Base-by-base conservation (phyloP, 2,329 filamentous ascomycete genomes). In the Acephala macrosclerotiorum region DNA sequence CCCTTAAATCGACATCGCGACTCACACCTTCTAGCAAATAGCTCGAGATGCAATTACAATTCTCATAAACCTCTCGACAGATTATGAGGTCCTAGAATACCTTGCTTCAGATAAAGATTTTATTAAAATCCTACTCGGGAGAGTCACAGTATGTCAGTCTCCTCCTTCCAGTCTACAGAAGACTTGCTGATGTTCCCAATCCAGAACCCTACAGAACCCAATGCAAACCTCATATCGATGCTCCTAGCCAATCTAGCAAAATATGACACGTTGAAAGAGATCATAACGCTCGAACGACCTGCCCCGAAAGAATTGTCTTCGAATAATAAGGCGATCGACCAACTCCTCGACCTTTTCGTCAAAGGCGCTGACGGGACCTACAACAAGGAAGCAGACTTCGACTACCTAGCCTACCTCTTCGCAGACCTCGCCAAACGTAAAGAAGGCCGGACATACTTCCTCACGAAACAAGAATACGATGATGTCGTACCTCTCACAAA, bases 291-390 rank as follows among this genome's bases (percentile, higher is more conserved):
- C 63, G 91, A 90, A 74, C 90, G 93, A 68, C 81, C 85, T 7
- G 78, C 90, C 0, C 91, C 93, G 2, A 86, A 89, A 63, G 83
- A 84, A n/a, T 85, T 97, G 7, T 89, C 87, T 6, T 91, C 88
- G 1, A 92, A 93, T 47, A 85, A 89, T 40, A 84, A 87, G 65
- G 89, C 93, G 4, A 87, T 98, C 73, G 94, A 97, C 77, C 96
- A 98, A 79, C 83, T 99, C 35, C 88, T 99, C 77, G 96, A 98
- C 78, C 90, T 96, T 73, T 99, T 99, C 76, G 96, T 98, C 76
- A 96, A 96, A 81, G 95, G 95, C 22, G 89, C 92, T 25, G 89
- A 91, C 67, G 91, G 91, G 26, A 83, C 85, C 11, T 94, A 96
- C 79, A 98, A 98, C 83, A 90, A 91, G 75, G 78, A 91, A 29